Conservation (phyloP, 2,329 filamentous ascomycete species). For the Stemphylium beticola region DNA sequence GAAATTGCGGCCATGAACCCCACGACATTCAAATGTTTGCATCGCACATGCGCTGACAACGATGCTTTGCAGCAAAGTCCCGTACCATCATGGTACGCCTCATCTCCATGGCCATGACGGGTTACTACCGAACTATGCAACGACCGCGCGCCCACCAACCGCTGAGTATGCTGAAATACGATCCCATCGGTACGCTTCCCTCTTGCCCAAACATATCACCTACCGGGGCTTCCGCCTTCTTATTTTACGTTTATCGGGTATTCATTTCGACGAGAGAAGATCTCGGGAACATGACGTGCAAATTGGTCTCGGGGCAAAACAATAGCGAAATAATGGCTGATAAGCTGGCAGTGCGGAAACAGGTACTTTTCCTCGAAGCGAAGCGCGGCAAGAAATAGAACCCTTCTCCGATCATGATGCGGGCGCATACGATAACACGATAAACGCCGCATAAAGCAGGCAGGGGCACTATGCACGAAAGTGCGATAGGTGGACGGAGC, state of each 20-base stretch:
- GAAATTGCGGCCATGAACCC: neutral
- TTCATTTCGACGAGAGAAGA: no score
- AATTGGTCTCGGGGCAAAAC: neutral
- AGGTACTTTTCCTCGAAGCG: conserved; percentile 93
- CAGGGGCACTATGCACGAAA: neutral
- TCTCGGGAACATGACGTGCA: no score
- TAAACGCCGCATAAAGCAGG: neutral
- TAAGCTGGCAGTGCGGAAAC: conserved; percentile 74
- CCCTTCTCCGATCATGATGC: neutral
- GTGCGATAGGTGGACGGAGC: neutral
- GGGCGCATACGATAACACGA: neutral
- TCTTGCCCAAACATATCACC: neutral
- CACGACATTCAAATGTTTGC: neutral
- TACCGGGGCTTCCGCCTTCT: neutral
- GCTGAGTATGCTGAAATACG: conserved; percentile 98
- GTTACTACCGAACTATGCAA: conserved; percentile 91
- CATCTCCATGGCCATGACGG: conserved; percentile 97
- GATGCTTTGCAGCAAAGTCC: conserved; percentile 72
- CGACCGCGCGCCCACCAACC: conserved; percentile 81
- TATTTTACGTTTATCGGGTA: neutral
- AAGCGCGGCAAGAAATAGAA: conserved; percentile 72
- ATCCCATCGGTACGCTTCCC: conserved; percentile 78
- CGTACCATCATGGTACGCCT: conserved; percentile 92
- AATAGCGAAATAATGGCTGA: conserved; percentile 19
- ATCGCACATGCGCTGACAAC: conserved; percentile 23